Evolutionary conservation across 192 early-diverging fungal genomes (phyloP).

Genomic region (Backusella morwellensis): DNA sequence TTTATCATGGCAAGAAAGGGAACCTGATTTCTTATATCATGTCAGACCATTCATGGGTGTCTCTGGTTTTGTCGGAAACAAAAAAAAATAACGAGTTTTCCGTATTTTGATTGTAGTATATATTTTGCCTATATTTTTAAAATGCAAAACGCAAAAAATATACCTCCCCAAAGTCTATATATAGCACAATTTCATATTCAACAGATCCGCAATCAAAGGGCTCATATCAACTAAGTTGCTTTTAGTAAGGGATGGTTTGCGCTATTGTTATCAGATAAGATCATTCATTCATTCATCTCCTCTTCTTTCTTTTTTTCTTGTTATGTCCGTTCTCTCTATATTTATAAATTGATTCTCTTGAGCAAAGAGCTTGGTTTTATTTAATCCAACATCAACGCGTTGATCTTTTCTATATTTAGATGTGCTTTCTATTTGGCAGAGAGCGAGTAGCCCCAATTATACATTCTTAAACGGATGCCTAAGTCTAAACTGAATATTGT

Average conservation of each 20-base stretch:
- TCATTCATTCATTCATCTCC: background rate
- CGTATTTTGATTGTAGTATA: background rate
- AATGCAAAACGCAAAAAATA: background rate
- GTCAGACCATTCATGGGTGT: background rate
- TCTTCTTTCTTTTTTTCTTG: background rate
- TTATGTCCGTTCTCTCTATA: too few relatives aligned
- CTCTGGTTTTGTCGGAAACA: background rate
- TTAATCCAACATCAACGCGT: too few relatives aligned
- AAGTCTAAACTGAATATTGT: too few relatives aligned
- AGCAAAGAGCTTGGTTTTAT: too few relatives aligned
- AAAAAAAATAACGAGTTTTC: background rate
- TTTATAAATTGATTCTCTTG: too few relatives aligned
- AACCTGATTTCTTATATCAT: background rate
- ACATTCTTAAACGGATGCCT: too few relatives aligned
- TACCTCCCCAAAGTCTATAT: background rate
- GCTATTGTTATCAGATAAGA: background rate
- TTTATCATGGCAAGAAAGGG: background rate
- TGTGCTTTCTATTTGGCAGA: too few relatives aligned
- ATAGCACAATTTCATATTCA: background rate
- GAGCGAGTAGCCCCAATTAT: too few relatives aligned
- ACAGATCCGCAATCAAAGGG: background rate
- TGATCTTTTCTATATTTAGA: too few relatives aligned
- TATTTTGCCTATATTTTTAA: background rate
- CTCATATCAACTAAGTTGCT: background rate
- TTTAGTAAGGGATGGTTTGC: background rate